Evolutionary conservation across 73 alveolate genomes (phyloP).

Genomic region (Durusdinium trenchii): DNA sequence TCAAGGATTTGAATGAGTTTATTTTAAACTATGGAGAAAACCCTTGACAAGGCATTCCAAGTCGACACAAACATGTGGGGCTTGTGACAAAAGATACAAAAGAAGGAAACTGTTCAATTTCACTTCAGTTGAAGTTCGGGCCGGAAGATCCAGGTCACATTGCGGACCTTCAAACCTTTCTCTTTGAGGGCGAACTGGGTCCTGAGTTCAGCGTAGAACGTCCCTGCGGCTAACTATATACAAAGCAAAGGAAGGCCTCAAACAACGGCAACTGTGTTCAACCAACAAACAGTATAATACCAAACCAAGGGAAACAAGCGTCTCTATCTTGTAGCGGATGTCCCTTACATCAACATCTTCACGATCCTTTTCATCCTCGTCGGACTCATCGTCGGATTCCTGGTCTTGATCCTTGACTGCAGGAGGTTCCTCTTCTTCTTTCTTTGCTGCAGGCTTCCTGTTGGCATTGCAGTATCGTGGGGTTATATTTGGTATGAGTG

Average conservation of each 20-base stretch:
- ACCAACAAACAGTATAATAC: background rate
- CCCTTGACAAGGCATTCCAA: too few relatives aligned
- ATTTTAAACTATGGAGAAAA: background rate
- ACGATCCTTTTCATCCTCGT: background rate
- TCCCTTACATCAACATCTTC: slow-evolving; percentile 47
- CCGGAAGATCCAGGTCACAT: slow-evolving; percentile 4
- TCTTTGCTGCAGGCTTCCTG: slow-evolving; percentile 17
- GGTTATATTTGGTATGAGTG: background rate
- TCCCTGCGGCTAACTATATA: background rate
- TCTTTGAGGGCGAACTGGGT: background rate
- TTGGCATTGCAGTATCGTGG: background rate
- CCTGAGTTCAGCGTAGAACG: background rate
- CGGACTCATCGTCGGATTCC: slow-evolving; percentile 7
- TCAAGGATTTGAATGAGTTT: background rate
- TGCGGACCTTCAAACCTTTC: background rate
- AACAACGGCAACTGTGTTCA: background rate
- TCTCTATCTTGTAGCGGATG: slow-evolving; percentile 41
- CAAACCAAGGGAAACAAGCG: background rate
- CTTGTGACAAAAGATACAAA: background rate
- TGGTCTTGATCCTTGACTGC: background rate
- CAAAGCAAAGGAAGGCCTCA: background rate
- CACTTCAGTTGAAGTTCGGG: background rate
- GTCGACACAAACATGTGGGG: background rate
- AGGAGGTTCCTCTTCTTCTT: background rate
- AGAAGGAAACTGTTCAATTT: too few relatives aligned